Evolutionary conservation across 1,139 yeast species (phyloP).

Genomic region (Nakaseomyces bracarensis): DNA sequence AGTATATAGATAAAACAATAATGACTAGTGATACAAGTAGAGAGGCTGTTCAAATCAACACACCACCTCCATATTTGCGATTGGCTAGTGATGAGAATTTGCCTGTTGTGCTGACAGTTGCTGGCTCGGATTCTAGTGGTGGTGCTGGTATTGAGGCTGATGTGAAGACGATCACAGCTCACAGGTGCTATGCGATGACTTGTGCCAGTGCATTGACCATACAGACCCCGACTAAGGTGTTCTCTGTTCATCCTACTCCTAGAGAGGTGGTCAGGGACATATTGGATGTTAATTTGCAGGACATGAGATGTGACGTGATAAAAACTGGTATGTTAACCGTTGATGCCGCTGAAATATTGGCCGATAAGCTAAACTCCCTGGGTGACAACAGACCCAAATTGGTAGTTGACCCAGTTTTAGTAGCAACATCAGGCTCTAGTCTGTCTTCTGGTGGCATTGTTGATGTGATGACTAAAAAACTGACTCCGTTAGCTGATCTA

Average conservation of each 20-base stretch:
- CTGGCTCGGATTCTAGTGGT: constrained; percentile 86
- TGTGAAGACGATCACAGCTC: constrained; percentile 71
- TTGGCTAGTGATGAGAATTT: constrained; percentile 18
- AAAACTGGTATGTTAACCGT: constrained; percentile 76
- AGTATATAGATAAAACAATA: not conserved
- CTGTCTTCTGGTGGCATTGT: constrained; percentile 44
- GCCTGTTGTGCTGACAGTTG: constrained; percentile 50
- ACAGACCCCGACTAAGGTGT: constrained; percentile 64
- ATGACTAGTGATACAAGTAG: constrained; percentile 17
- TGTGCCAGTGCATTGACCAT: constrained; percentile 79
- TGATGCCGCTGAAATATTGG: constrained; percentile 47
- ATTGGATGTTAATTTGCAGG: constrained; percentile 50
- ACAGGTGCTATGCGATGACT: constrained; percentile 71
- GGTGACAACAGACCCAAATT: constrained; percentile 34
- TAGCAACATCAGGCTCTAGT: constrained; percentile 65
- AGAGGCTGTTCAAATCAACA: constrained; percentile 19
- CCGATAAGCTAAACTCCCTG: constrained; percentile 33
- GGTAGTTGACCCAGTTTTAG: constrained; percentile 78
- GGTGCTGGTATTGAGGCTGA: constrained; percentile 97
- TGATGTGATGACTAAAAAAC: constrained; percentile 35
- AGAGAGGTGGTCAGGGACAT: constrained; percentile 39
- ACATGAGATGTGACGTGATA: constrained; percentile 59
- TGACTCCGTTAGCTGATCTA: constrained; percentile 50
- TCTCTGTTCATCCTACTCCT: constrained; percentile 42
- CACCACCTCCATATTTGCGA: constrained; percentile 29